Evolutionary conservation across 805 yeast genomes (phyloP).

Genomic region (Saccharomycopsis sp.): DNA sequence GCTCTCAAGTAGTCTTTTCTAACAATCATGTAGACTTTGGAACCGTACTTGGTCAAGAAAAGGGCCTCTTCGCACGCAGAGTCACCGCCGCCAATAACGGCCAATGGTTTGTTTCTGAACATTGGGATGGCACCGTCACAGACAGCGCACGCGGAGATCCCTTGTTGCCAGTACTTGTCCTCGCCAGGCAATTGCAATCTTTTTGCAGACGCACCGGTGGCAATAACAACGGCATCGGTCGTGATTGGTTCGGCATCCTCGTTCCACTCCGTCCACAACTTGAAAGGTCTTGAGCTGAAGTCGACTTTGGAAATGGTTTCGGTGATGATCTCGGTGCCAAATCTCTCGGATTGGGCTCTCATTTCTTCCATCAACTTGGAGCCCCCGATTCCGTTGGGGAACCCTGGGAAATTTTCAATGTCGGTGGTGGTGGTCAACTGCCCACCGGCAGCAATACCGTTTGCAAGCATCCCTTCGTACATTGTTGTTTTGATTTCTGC

Average conservation of each 20-base stretch:
- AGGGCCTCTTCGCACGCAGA: slow-evolving; percentile 99
- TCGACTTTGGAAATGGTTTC: slow-evolving; percentile 94
- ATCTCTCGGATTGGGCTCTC: slow-evolving; percentile 79
- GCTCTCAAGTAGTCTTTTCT: slow-evolving; percentile 95
- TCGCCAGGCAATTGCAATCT: slow-evolving; percentile 93
- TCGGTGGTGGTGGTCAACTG: slow-evolving; percentile 98
- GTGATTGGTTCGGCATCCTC: slow-evolving; percentile 81
- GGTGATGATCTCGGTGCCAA: slow-evolving; percentile 90
- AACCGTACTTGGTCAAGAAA: slow-evolving; percentile 94
- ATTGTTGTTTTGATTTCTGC: slow-evolving; percentile 92
- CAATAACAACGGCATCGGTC: slow-evolving; percentile 84
- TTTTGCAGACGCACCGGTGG: slow-evolving; percentile 98
- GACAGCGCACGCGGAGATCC: slow-evolving; percentile 98
- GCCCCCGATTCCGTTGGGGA: slow-evolving; percentile 89
- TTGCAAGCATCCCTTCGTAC: slow-evolving; percentile 92
- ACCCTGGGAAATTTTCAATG: slow-evolving; percentile 98
- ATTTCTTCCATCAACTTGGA: slow-evolving; percentile 84
- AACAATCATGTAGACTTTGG: slow-evolving; percentile 87
- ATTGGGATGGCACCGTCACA: slow-evolving; percentile 99
- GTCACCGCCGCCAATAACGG: slow-evolving; percentile 98
- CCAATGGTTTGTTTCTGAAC: slow-evolving; percentile 95
- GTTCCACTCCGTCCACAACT: slow-evolving; percentile 92
- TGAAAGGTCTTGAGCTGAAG: slow-evolving; percentile 80
- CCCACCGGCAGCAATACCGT: slow-evolving; percentile 98
- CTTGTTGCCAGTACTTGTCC: slow-evolving; percentile 97